phyloP scores from a whole-genome alignment of 192 early-diverging fungal species.

The Coemansia sp. region DNA sequence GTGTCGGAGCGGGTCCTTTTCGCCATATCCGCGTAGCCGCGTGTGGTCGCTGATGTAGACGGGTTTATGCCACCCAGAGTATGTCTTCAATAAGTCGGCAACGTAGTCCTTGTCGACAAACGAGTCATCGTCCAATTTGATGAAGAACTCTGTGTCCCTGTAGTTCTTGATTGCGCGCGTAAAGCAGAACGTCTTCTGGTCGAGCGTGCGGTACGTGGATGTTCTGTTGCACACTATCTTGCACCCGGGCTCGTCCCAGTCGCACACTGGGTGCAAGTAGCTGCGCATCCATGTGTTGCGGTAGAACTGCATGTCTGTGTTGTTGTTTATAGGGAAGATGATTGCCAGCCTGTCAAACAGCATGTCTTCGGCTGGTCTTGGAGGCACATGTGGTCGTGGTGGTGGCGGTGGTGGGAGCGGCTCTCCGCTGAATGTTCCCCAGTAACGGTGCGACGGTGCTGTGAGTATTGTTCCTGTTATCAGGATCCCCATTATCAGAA shows the following conservation, averaged over 20 bases:
- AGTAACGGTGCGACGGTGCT: neutral
- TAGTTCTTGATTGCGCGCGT: conserved; percentile 21
- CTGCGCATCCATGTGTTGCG: conserved; percentile 45
- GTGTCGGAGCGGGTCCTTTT: conserved; percentile 12
- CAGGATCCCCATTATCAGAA: conserved; percentile 3
- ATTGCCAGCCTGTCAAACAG: conserved; percentile 33
- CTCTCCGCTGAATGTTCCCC: neutral
- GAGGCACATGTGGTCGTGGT: neutral
- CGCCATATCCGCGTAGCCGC: conserved; percentile 3
- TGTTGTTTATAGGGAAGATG: conserved; percentile 44
- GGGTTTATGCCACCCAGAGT: conserved; percentile 15
- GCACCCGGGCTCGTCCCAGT: conserved; percentile 36
- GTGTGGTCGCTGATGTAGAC: conserved; percentile 52
- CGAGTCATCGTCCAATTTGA: conserved; percentile 49
- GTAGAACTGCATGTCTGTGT: conserved; percentile 54
- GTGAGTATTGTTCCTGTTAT: conserved; percentile 5
- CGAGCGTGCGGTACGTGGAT: conserved; percentile 35
- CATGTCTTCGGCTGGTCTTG: conserved; percentile 8
- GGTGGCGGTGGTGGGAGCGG: neutral
- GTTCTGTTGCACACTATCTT: conserved; percentile 40
- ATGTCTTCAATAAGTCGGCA: conserved; percentile 15
- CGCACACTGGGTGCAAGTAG: conserved; percentile 46
- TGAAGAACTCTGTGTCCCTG: conserved; percentile 36
- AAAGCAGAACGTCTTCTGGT: conserved; percentile 43
- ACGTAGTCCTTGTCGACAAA: conserved; percentile 48